A percentile compares a stretch with the other conserved stretches of the same genome.
These are phyloP conservation scores for Hordeum marinum DNA, from an alignment of 176 grass and related monocot genomes.

Conservation along the genomic window DNA sequence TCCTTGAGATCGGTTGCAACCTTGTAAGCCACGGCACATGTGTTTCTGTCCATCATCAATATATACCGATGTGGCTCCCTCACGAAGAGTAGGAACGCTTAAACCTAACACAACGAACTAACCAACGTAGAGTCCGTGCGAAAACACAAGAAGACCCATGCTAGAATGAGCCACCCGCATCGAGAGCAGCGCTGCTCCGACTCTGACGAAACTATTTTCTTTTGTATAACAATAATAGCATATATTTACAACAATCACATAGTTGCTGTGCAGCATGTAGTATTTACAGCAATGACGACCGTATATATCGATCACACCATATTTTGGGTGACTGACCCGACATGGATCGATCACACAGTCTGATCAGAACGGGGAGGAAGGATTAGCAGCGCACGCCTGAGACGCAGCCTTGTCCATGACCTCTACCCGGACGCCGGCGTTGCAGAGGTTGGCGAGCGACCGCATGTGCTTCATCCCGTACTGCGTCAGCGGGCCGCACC, in stretches of 20 bases:
- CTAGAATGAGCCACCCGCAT: too few species aligned
- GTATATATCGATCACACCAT: neutral
- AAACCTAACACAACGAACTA: too few species aligned
- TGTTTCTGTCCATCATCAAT: too few species aligned
- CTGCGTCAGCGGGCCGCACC: constrained; percentile 56
- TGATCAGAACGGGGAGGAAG: neutral
- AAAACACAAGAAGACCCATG: too few species aligned
- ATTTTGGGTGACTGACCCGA: neutral
- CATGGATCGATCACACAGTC: neutral
- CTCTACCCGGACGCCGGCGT: constrained; percentile 37
- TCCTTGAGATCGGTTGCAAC: too few species aligned
- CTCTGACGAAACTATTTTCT: too few species aligned
- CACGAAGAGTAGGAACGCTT: too few species aligned
- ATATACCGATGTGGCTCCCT: too few species aligned
- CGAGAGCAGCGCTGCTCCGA: too few species aligned
- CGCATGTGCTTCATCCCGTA: constrained; percentile 96
- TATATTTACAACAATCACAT: neutral
- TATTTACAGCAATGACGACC: neutral
- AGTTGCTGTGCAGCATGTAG: neutral
- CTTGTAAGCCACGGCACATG: too few species aligned
- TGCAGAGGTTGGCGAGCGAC: constrained; percentile 75
- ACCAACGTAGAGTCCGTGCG: too few species aligned
- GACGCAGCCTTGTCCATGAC: constrained; percentile 42
- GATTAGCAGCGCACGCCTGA: constrained; percentile 39
- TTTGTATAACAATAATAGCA: too few species aligned